Conservation (phyloP, 83 land plant genomes). For the Isoetes engelmannii region DNA sequence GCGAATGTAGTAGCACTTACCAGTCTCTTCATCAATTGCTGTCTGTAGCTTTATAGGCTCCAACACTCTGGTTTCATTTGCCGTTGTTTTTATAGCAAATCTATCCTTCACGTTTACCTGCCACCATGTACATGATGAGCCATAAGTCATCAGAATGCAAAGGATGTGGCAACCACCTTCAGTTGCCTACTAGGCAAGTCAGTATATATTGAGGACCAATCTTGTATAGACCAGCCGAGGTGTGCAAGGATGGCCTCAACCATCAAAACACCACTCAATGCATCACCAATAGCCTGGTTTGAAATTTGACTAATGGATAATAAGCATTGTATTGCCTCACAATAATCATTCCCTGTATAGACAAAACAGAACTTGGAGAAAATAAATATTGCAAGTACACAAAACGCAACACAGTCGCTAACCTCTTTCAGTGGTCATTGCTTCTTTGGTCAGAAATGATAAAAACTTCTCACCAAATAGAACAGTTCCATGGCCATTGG, state of each 20-base stretch:
- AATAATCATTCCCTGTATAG: constrained; percentile 40
- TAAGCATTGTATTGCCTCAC: constrained; percentile 59
- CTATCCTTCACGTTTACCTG: constrained; percentile 86
- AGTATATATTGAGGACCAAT: constrained; percentile 67
- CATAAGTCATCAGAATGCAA: background rate
- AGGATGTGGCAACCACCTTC: constrained; percentile 45
- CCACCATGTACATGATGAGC: background rate
- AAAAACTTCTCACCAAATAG: constrained; percentile 57
- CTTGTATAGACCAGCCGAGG: constrained; percentile 66
- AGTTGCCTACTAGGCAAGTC: constrained; percentile 93
- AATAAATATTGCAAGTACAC: constrained; percentile 4
- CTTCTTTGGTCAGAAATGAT: constrained; percentile 30
- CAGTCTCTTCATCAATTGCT: constrained; percentile 71
- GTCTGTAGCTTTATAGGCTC: constrained; percentile 67
- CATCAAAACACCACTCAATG: constrained; percentile 79
- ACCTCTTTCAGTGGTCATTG: background rate
- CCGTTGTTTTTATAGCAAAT: constrained; percentile 51
- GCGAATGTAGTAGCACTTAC: constrained; percentile 27
- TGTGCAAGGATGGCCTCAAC: constrained; percentile 73
- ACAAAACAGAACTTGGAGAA: constrained; percentile 2
- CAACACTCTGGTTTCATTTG: constrained; percentile 72
- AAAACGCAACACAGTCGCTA: constrained; percentile 4
- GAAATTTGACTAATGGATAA: constrained; percentile 70
- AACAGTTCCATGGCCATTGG: constrained; percentile 97
- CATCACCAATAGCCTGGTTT: constrained; percentile 96